A percentile compares a stretch with the other conserved stretches of the same genome.
Evolutionary conservation across 306 rosid species (phyloP).

Genomic region (Cucurbita pepo): DNA sequence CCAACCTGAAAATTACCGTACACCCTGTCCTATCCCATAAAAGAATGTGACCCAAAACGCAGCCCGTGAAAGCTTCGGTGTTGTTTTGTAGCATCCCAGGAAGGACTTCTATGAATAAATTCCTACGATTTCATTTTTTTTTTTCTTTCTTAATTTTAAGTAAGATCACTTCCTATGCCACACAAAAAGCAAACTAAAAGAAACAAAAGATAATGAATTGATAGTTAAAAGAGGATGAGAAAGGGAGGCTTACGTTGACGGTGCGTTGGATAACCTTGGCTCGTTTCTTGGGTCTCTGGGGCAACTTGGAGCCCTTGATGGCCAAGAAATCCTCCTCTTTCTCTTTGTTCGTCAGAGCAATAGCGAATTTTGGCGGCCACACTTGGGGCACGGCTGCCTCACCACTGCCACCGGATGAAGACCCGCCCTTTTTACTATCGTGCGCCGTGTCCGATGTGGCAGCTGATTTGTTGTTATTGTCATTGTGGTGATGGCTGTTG

Average conservation of each 20-base stretch:
- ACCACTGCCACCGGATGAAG: constrained; percentile 78
- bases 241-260: constrained; percentile 62
- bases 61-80: constrained; percentile 1
- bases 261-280: constrained; percentile 75
- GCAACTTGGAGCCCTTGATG: constrained; percentile 77
- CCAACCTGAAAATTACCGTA: constrained; percentile 1
- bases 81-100: neutral
- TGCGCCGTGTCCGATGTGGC: constrained; percentile 84
- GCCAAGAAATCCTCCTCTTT: constrained; percentile 92
- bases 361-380: constrained; percentile 89
- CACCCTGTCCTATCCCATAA: constrained; percentile 1
- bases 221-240: neutral
- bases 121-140: neutral
- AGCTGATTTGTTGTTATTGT: constrained; percentile 40
- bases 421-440: constrained; percentile 88
- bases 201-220: neutral
- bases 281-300: constrained; percentile 85
- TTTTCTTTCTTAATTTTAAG: neutral
- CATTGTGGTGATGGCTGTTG: constrained; percentile 11
- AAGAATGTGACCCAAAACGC: neutral
- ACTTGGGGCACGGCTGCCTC: constrained; percentile 40
- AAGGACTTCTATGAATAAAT: neutral
- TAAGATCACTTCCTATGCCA: neutral
- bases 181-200: neutral
- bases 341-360: constrained; percentile 82